Base-by-base conservation (phyloP, 805 yeast genomes). In the Henningerozyma blattae region DNA sequence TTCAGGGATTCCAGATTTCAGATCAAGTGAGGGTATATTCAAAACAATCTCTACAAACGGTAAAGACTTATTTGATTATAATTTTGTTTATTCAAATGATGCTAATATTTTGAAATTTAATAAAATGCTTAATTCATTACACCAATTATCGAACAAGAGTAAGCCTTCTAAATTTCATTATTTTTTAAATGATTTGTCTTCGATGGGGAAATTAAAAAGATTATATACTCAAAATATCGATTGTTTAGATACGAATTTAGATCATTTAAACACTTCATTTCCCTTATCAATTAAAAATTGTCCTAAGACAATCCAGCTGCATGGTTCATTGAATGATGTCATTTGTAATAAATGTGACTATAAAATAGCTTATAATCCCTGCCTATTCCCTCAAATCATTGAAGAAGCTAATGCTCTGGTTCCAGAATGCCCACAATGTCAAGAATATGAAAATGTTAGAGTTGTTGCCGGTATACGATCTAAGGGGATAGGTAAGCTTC, bases 211-310 rank as follows among this genome's bases (percentile, higher is more conserved):
- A 47, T 60, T 86, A 24, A 59, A 74, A 38, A 62, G 95, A 44
- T 64, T 86, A 36, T 86, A 86, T 52, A 83, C 95, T 0, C 95
- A 86, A 49, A 86, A 86, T 49, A 83, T 86, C 37, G 95, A 86
- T 56, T 72, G 85, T 31, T 61, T 86, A 32, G 95, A 86, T 47
- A 59, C 70, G 9, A 67, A 70, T 44, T 68, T 80, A 24, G 54
- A 67, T 2, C 43, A 64, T 38, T 50, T 77, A 35, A 54, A 55
- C 18, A 72, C 81, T 0, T 54, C 59, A 18, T 63, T 64, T 1
- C 81, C 82, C 1, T 56, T 76, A 20, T 64, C 51, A 7, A n/a
- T n/a, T n/a, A 52, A 39, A 44, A 75, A 62, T 25, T 65, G 51
- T 49, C 83, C 74, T 38, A 70, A 51, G 48, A 69, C 85, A 4